Evolutionary conservation across 495 filamentous ascomycete species (phyloP).

Genomic region (Glutinoglossum americanum): DNA sequence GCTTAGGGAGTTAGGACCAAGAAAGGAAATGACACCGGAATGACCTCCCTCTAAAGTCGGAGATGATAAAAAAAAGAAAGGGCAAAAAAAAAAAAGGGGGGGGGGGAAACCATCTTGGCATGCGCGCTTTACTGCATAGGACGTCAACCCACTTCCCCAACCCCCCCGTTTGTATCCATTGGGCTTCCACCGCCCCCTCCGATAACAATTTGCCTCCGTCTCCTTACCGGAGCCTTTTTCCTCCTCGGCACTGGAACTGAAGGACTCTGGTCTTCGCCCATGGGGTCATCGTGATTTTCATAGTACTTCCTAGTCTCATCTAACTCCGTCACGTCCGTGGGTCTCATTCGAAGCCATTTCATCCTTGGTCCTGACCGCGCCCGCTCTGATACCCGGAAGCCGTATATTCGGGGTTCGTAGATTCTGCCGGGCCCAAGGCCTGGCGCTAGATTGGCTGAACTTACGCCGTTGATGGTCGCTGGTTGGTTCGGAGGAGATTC

Average conservation of each 20-base stretch:
- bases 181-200: conserved; percentile 11
- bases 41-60: background rate
- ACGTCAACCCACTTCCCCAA: conserved; percentile 2
- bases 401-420: conserved; percentile 92
- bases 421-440: conserved; percentile 65
- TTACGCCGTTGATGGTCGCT: conserved; percentile 59
- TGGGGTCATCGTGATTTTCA: conserved; percentile 11
- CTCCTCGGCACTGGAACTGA: conserved; percentile 5
- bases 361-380: conserved; percentile 77
- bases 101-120: background rate
- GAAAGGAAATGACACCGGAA: background rate
- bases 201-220: conserved; percentile 8
- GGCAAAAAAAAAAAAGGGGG: background rate
- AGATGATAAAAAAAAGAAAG: background rate
- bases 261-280: background rate
- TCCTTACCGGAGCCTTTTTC: conserved; percentile 10
- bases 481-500: conserved; percentile 23
- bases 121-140: background rate
- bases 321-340: conserved; percentile 52
- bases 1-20: background rate
- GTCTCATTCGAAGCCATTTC: conserved; percentile 83
- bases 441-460: conserved; percentile 61
- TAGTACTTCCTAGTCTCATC: conserved; percentile 48
- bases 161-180: conserved; percentile 15
- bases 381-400: conserved; percentile 77